Percentiles rank a stretch among this genome's conserved stretches.
Evolutionary conservation across 176 grass and related monocot species (phyloP).

Genomic region (Oryza rufipogon): DNA sequence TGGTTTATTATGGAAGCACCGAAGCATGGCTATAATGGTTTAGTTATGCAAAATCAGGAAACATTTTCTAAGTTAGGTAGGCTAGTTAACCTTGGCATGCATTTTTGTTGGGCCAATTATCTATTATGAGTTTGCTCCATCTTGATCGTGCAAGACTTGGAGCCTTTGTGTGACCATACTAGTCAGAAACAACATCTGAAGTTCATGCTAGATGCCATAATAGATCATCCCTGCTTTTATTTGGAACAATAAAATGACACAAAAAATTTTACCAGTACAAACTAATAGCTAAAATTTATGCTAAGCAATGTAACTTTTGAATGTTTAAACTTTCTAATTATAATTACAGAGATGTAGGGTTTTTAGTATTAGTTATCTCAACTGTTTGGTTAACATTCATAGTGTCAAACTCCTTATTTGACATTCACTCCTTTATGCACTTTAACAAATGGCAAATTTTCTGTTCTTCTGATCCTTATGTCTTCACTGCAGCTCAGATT

Average conservation of each 20-base stretch:
- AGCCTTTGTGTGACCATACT: not conserved
- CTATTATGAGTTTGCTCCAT: not conserved
- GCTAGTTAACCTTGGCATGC: not conserved
- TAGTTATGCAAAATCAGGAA: not conserved
- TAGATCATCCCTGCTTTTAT: not conserved
- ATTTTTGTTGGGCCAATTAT: not conserved
- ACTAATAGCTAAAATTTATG: not conserved
- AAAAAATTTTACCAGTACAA: not conserved
- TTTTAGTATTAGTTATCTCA: not conserved
- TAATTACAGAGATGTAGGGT: not conserved
- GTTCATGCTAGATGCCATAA: not conserved
- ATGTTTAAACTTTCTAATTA: not conserved
- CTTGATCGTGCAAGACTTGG: not conserved
- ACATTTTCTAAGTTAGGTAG: not conserved
- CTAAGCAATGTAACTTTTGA: not conserved
- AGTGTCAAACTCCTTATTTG: not conserved
- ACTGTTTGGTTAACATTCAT: not conserved
- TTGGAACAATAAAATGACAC: not conserved
- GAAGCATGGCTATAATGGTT: not conserved
- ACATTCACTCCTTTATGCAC: not conserved
- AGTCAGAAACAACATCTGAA: not conserved
- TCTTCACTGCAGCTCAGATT: constrained; percentile 61
- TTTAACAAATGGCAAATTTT: not conserved
- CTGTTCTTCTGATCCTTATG: constrained; percentile 2
- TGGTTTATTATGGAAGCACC: not conserved